Conservation (phyloP, 257 asterid genomes). For the Linderniella brevidens region DNA sequence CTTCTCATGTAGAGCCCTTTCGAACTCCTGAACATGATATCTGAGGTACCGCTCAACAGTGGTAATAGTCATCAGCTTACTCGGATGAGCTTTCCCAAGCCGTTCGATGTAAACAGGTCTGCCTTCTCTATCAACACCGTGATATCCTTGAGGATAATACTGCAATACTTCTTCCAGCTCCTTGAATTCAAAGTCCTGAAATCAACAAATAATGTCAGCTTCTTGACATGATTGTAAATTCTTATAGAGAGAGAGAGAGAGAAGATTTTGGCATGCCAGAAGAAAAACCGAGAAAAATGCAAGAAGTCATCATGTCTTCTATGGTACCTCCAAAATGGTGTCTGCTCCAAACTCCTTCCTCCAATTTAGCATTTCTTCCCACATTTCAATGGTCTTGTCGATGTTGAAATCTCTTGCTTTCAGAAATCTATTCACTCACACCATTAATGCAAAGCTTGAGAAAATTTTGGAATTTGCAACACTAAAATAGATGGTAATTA, state of each 20-base stretch:
- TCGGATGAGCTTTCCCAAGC: conserved; percentile 84
- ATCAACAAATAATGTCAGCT: no score
- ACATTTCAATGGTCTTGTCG: conserved; percentile 58
- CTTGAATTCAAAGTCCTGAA: conserved; percentile 64
- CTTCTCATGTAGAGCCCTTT: conserved; percentile 69
- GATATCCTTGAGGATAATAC: conserved; percentile 94
- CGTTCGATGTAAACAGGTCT: conserved; percentile 92
- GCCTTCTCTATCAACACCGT: conserved; percentile 95
- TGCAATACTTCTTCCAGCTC: conserved; percentile 85
- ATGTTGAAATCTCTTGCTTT: conserved; percentile 73
- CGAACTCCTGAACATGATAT: conserved; percentile 93
- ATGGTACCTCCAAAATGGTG: conserved; percentile 68
- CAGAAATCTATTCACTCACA: conserved; percentile 53
- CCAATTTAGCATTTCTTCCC: conserved; percentile 98
- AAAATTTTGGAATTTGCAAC: neutral
- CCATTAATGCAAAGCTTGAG: conserved; percentile 1
- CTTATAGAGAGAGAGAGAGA: neutral
- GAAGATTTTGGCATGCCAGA: neutral
- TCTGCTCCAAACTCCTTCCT: conserved; percentile 75
- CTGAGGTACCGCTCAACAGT: conserved; percentile 63
- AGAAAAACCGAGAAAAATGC: no score
- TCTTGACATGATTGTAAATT: neutral
- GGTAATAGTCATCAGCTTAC: conserved; percentile 61
- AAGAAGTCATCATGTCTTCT: neutral
- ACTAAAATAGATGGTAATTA: neutral